Conservation (phyloP, 2,329 filamentous ascomycete species). For the Fonsecaea multimorphosa region DNA sequence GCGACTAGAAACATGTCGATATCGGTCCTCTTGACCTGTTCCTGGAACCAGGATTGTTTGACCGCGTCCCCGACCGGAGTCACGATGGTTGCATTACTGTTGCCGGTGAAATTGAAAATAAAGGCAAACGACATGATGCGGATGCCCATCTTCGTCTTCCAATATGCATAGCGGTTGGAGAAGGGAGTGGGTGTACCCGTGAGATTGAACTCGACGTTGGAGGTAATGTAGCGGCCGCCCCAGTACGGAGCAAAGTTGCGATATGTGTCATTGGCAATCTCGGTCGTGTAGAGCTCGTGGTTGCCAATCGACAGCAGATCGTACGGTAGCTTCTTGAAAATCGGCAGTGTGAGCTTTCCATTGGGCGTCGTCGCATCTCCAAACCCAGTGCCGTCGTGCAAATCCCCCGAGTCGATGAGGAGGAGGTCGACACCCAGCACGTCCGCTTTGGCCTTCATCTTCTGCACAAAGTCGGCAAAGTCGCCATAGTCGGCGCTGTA, state of each 20-base stretch:
- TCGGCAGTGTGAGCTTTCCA: constrained; percentile 60
- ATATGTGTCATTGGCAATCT: constrained; percentile 68
- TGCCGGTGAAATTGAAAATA: constrained; percentile 59
- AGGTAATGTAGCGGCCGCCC: constrained; percentile 60
- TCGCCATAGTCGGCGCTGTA: constrained; percentile 76
- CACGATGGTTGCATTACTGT: constrained; percentile 67
- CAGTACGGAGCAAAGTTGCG: constrained; percentile 65
- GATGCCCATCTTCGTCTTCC: constrained; percentile 56
- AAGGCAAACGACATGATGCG: constrained; percentile 62
- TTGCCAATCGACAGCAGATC: constrained; percentile 65
- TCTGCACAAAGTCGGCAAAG: constrained; percentile 65
- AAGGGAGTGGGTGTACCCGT: constrained; percentile 47
- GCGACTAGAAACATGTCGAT: constrained; percentile 69
- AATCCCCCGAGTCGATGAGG: constrained; percentile 65
- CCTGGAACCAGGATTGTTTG: constrained; percentile 65
- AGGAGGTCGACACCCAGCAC: constrained; percentile 65
- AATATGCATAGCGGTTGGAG: constrained; percentile 55
- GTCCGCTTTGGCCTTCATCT: constrained; percentile 65
- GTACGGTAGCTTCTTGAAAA: constrained; percentile 61
- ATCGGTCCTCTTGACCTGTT: constrained; percentile 60
- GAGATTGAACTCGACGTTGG: constrained; percentile 58
- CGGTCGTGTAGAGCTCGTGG: constrained; percentile 69
- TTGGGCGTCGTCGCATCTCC: constrained; percentile 66
- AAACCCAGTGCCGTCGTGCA: constrained; percentile 70
- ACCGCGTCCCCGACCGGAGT: constrained; percentile 61